Evolutionary conservation across 2,329 filamentous ascomycete species (phyloP).

Genomic region (Colletotrichum chlorophyti): DNA sequence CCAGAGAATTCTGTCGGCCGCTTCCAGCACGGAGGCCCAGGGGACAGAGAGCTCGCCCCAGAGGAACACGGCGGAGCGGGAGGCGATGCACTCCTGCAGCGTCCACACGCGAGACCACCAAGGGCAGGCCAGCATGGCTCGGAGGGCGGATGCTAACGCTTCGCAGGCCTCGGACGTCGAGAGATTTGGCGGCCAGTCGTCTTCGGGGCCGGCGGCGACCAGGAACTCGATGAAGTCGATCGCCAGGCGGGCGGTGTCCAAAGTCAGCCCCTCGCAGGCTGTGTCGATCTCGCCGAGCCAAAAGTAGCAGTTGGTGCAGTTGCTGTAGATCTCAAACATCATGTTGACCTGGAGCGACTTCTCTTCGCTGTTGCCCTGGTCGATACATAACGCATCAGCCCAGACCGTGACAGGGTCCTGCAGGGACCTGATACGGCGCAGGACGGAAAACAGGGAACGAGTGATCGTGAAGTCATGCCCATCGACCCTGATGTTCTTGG

Average conservation of each 20-base stretch:
- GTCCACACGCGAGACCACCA: neutral
- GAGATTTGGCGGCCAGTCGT: neutral
- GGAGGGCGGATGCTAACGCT: accelerated
- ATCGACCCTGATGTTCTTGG: neutral
- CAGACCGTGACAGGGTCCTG: neutral
- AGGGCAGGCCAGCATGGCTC: accelerated
- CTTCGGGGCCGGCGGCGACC: neutral
- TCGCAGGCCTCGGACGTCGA: neutral
- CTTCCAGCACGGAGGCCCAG: too few relatives aligned
- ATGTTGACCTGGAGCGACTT: conserved; percentile 8
- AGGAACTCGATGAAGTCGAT: neutral
- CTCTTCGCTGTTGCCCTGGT: neutral
- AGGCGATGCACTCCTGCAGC: neutral
- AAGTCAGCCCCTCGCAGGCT: accelerated
- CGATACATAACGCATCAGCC: conserved; percentile 5
- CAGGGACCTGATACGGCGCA: neutral
- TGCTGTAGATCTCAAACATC: conserved; percentile 3
- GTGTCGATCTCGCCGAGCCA: conserved; percentile 1
- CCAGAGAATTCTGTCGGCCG: too few relatives aligned
- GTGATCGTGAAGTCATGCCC: neutral
- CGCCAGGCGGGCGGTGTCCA: accelerated
- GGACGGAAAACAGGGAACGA: neutral
- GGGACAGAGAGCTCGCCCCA: neutral
- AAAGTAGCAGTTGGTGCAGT: neutral
- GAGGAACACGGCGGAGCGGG: neutral